A percentile compares a stretch with the other conserved stretches of the same genome.
Conservation (phyloP, 805 yeast species). For the Candida germanica region DNA sequence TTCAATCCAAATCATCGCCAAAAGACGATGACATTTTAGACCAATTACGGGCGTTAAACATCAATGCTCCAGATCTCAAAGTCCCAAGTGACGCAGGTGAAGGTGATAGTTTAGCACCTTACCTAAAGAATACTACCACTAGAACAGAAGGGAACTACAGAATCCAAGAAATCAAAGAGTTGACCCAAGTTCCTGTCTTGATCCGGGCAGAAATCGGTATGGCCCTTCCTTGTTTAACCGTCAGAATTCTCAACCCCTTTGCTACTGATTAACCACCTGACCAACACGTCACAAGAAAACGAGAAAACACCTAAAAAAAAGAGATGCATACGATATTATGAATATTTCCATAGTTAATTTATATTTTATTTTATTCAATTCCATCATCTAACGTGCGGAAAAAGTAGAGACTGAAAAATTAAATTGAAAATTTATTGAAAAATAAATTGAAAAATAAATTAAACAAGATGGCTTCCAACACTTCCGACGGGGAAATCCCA, state of each 20-base stretch:
- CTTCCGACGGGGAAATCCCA: too few species aligned
- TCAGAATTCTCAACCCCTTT: constrained; percentile 88
- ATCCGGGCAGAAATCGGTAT: constrained; percentile 90
- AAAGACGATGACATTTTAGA: constrained; percentile 43
- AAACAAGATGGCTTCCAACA: not conserved
- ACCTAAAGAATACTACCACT: constrained; percentile 53
- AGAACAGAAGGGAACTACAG: constrained; percentile 57
- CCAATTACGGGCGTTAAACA: constrained; percentile 48
- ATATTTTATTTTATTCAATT: not conserved
- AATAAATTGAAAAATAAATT: too few species aligned
- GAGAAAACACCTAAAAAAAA: too few species aligned
- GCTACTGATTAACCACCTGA: constrained; percentile 16
- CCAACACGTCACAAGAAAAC: too few species aligned
- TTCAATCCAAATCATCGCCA: constrained; percentile 38
- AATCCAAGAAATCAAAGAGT: constrained; percentile 79
- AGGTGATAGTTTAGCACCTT: constrained; percentile 45
- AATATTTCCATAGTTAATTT: not conserved
- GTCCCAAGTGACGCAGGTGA: constrained; percentile 14
- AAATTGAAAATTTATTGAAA: too few species aligned
- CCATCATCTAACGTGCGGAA: too few species aligned
- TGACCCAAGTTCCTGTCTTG: constrained; percentile 77
- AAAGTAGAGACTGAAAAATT: too few species aligned
- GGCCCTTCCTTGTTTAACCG: constrained; percentile 94
- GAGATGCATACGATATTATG: constrained; percentile 2
- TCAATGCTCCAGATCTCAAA: constrained; percentile 45